Percentiles rank a stretch among this genome's conserved stretches.
Conservation (phyloP, 2,329 filamentous ascomycete species). For the Chaetomium strumarium region DNA sequence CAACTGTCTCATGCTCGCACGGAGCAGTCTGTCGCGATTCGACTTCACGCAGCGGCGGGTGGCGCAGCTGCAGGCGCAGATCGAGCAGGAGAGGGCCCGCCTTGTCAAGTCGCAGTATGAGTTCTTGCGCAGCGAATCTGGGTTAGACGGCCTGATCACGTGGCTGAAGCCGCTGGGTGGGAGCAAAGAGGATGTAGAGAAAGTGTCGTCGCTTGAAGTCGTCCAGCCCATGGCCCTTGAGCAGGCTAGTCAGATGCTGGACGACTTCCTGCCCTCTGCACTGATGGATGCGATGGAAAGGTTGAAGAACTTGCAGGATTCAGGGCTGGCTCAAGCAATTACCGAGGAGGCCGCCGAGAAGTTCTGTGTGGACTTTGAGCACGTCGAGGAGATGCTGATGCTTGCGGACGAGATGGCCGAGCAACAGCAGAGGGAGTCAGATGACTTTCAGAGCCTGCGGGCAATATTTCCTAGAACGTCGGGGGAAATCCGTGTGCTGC, state of each 20-base stretch:
- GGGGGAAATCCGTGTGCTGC: constrained; percentile 53
- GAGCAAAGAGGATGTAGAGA: constrained; percentile 44
- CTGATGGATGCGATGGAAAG: constrained; percentile 87
- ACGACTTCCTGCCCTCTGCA: constrained; percentile 87
- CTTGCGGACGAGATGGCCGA: constrained; percentile 36
- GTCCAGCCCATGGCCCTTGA: constrained; percentile 58
- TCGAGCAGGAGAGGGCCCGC: constrained; percentile 49
- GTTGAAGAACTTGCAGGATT: constrained; percentile 66
- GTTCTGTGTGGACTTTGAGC: constrained; percentile 81
- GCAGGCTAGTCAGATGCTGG: constrained; percentile 67
- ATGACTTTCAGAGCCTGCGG: constrained; percentile 32
- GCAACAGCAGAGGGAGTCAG: constrained; percentile 16
- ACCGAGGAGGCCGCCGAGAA: constrained; percentile 76
- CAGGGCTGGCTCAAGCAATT: constrained; percentile 64
- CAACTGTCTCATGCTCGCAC: constrained; percentile 62
- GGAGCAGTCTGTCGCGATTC: constrained; percentile 50
- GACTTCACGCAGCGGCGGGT: constrained; percentile 57
- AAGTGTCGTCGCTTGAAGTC: constrained; percentile 47
- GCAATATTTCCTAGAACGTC: constrained; percentile 53
- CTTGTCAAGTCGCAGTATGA: constrained; percentile 63
- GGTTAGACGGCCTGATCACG: constrained; percentile 58
- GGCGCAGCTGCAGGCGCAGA: constrained; percentile 49
- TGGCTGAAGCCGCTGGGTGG: constrained; percentile 41
- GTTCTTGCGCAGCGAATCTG: constrained; percentile 71
- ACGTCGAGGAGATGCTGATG: constrained; percentile 46